Conservation (phyloP, 2,329 filamentous ascomycete genomes). For the Ceratocystiopsis minuta region DNA sequence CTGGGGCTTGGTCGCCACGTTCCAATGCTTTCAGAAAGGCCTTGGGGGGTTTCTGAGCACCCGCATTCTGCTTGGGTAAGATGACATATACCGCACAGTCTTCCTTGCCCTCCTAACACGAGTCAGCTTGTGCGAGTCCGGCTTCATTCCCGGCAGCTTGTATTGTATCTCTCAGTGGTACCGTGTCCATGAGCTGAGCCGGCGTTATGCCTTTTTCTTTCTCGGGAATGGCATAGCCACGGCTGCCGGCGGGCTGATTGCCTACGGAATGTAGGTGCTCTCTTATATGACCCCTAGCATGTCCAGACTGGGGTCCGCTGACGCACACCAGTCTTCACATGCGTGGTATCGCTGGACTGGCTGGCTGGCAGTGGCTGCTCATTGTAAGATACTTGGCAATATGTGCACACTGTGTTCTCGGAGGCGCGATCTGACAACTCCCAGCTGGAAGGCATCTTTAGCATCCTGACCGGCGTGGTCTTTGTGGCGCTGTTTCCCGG, state of each 20-base stretch:
- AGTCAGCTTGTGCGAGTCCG: slow-evolving; percentile 29
- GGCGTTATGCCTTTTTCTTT: slow-evolving; percentile 35
- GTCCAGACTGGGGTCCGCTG: background rate
- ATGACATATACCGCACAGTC: background rate
- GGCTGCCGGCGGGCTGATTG: slow-evolving; percentile 23
- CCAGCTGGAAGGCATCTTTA: slow-evolving; percentile 31
- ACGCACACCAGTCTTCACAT: slow-evolving; percentile 22
- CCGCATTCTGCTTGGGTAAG: slow-evolving; percentile 24
- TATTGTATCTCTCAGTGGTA: slow-evolving; percentile 38
- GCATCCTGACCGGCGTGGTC: slow-evolving; percentile 24
- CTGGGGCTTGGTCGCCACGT: slow-evolving; percentile 33
- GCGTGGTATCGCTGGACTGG: slow-evolving; percentile 24
- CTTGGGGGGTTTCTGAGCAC: slow-evolving; percentile 30
- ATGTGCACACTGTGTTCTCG: no score
- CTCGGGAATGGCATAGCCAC: slow-evolving; percentile 35
- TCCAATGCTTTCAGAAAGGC: slow-evolving; percentile 32
- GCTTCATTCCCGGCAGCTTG: slow-evolving; percentile 34
- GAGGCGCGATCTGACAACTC: slow-evolving; percentile 3
- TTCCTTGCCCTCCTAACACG: background rate
- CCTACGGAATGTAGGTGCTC: slow-evolving; percentile 20
- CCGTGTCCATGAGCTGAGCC: slow-evolving; percentile 30
- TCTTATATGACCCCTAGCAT: background rate
- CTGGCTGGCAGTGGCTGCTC: slow-evolving; percentile 42
- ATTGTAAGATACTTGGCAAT: slow-evolving; percentile 3
- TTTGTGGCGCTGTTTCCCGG: slow-evolving; percentile 26